A percentile compares a stretch with the other conserved stretches of the same genome.
Conservation (phyloP, 371 early-diverging fungal genomes). For the Polyrhizophydium stewartii region DNA sequence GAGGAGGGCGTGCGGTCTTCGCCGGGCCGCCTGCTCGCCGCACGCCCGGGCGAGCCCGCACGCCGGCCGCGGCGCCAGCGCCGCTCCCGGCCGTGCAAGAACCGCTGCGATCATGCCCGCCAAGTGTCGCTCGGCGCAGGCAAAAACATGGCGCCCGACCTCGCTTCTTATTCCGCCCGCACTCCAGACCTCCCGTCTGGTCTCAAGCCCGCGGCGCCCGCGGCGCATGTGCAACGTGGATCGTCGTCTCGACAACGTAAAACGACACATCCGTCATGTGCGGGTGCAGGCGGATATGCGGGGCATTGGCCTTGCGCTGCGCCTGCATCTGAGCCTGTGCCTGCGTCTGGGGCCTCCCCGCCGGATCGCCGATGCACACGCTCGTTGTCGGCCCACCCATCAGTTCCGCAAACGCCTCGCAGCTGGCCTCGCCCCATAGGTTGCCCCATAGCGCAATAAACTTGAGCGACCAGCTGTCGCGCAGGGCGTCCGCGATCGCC, state of each 20-base stretch:
- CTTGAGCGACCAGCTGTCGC: conserved; percentile 20
- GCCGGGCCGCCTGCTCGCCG: too few species aligned
- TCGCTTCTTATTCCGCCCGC: too few species aligned
- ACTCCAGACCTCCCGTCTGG: too few species aligned
- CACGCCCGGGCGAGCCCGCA: too few species aligned
- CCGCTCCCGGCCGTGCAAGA: too few species aligned
- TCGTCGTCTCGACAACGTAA: conserved; percentile 25
- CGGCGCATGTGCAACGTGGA: conserved; percentile 13
- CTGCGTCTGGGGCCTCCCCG: neutral
- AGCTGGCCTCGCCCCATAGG: conserved; percentile 32
- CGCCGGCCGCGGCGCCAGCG: too few species aligned
- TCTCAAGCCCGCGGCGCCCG: too few species aligned
- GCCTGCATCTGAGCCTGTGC: neutral
- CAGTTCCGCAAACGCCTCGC: conserved; percentile 31
- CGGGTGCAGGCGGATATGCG: neutral
- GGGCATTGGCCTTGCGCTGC: neutral
- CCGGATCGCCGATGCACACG: conserved; percentile 1
- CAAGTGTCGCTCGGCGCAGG: too few species aligned
- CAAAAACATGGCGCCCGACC: too few species aligned
- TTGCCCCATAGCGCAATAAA: conserved; percentile 42
- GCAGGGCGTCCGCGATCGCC: conserved; percentile 23
- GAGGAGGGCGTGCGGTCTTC: too few species aligned
- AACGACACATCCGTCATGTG: conserved; percentile 18
- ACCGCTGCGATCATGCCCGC: too few species aligned
- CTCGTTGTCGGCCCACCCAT: conserved; percentile 22